phyloP scores from a whole-genome alignment of 2,329 filamentous ascomycete species.

The Alternaria sp. region DNA sequence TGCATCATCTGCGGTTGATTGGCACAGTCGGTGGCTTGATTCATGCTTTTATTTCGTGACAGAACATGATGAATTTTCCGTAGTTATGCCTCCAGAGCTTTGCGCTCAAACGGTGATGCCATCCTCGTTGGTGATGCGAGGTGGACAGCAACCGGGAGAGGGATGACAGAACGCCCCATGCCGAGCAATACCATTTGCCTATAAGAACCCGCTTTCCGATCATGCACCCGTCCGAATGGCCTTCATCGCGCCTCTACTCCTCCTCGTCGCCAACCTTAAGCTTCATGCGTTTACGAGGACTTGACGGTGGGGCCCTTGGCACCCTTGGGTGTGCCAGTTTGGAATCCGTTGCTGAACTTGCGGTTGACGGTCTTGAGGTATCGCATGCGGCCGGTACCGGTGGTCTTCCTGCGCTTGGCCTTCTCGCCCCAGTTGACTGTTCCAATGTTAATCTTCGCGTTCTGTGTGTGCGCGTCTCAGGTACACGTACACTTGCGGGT shows the following conservation, averaged over 20 bases:
- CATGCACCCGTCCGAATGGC: constrained; percentile 37
- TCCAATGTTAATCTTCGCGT: constrained; percentile 32
- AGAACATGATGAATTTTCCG: constrained; percentile 50
- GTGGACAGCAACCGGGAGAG: constrained; percentile 41
- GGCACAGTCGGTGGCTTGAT: constrained; percentile 17
- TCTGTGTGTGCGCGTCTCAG: constrained; percentile 6
- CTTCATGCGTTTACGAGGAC: constrained; percentile 19
- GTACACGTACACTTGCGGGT: constrained; percentile 93
- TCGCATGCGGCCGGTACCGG: constrained; percentile 93
- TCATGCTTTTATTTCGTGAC: constrained; percentile 46
- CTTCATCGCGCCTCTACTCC: constrained; percentile 34
- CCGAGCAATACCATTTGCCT: constrained; percentile 46
- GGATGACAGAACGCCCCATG: constrained; percentile 47
- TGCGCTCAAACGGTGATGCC: constrained; percentile 34
- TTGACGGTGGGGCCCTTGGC: constrained; percentile 67
- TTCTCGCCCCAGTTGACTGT: constrained; percentile 99
- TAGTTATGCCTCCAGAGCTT: constrained; percentile 46
- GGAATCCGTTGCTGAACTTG: constrained; percentile 98
- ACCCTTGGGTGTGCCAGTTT: constrained; percentile 83
- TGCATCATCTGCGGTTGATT: background rate
- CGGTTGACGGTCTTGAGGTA: constrained; percentile 92
- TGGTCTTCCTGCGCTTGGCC: constrained; percentile 99
- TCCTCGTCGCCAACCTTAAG: constrained; percentile 17
- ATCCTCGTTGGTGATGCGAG: constrained; percentile 39
- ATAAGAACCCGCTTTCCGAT: constrained; percentile 40